These are phyloP conservation scores for Macrotyloma uniflorum DNA, from an alignment of 306 rosid species.

Conservation along the genomic window DNA sequence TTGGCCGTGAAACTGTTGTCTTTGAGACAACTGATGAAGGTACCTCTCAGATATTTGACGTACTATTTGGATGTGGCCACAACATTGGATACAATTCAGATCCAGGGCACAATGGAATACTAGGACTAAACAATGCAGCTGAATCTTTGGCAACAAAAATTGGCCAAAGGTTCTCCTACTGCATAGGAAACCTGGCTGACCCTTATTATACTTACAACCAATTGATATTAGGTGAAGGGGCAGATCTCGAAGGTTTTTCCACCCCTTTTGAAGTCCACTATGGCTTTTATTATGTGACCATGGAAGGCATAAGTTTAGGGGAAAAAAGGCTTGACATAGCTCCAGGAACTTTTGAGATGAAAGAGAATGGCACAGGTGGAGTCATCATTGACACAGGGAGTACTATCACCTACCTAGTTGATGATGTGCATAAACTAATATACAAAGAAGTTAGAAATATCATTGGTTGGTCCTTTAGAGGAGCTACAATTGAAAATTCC, in stretches of 20 bases:
- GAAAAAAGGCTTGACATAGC: slow-evolving; percentile 40
- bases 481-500: neutral
- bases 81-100: neutral
- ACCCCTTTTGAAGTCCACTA: slow-evolving; percentile 30
- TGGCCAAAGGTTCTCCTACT: slow-evolving; percentile 49
- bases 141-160: slow-evolving; percentile 38
- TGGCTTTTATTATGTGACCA: slow-evolving; percentile 41
- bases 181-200: slow-evolving; percentile 50
- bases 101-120: slow-evolving; percentile 45
- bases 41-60: neutral
- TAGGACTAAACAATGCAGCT: slow-evolving; percentile 40
- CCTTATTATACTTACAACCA: slow-evolving; percentile 43
- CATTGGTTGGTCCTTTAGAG: neutral
- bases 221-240: slow-evolving; percentile 52
- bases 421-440: slow-evolving; percentile 20
- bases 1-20: slow-evolving; percentile 31
- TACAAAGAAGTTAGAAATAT: slow-evolving; percentile 30
- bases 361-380: slow-evolving; percentile 46
- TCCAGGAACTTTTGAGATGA: slow-evolving; percentile 31
- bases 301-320: slow-evolving; percentile 53
- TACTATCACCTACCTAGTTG: slow-evolving; percentile 30
- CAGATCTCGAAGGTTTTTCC: slow-evolving; percentile 47
- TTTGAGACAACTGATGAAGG: slow-evolving; percentile 53
- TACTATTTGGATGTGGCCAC: slow-evolving; percentile 46
- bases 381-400: slow-evolving; percentile 48